Evolutionary conservation across 148 eudicot species (phyloP).

Genomic region (Limonium bicolor): DNA sequence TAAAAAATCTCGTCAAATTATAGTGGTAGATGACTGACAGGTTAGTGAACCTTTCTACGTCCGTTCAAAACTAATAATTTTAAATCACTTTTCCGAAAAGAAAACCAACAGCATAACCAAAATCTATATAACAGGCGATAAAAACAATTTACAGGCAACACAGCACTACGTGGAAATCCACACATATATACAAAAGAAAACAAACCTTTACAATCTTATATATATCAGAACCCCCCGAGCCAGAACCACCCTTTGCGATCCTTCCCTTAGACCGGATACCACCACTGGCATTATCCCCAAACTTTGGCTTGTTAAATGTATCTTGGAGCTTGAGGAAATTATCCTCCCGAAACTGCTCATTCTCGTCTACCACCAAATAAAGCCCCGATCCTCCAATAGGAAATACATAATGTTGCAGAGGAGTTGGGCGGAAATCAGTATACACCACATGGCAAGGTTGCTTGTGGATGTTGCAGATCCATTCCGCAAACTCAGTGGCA

Average conservation of each 20-base stretch:
- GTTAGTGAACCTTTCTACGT: too few relatives aligned
- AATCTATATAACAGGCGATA: too few relatives aligned
- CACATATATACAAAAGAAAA: too few relatives aligned
- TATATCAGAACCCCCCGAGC: slow-evolving; percentile 81
- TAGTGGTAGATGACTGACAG: too few relatives aligned
- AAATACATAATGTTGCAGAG: slow-evolving; percentile 90
- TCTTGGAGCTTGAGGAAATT: slow-evolving; percentile 77
- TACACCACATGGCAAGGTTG: slow-evolving; percentile 99
- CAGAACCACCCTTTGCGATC: slow-evolving; percentile 65
- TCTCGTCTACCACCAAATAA: slow-evolving; percentile 94
- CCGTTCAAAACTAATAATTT: too few relatives aligned
- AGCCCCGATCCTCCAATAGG: slow-evolving; percentile 87
- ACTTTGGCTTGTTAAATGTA: slow-evolving; percentile 55
- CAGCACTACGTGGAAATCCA: too few relatives aligned
- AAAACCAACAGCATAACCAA: too few relatives aligned
- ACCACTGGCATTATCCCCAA: slow-evolving; percentile 25
- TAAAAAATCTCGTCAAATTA: too few relatives aligned
- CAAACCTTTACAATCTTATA: slow-evolving; percentile 91
- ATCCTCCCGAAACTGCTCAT: slow-evolving; percentile 92
- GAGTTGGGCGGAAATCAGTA: slow-evolving; percentile 93
- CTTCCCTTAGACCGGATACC: slow-evolving; percentile 55
- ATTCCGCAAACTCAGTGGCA: slow-evolving; percentile 94
- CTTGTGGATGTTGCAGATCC: slow-evolving; percentile 92
- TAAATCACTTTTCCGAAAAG: too few relatives aligned
- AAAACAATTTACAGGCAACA: too few relatives aligned